Base-by-base conservation (phyloP, 2,329 filamentous ascomycete species). In the Fusarium metavorans region DNA sequence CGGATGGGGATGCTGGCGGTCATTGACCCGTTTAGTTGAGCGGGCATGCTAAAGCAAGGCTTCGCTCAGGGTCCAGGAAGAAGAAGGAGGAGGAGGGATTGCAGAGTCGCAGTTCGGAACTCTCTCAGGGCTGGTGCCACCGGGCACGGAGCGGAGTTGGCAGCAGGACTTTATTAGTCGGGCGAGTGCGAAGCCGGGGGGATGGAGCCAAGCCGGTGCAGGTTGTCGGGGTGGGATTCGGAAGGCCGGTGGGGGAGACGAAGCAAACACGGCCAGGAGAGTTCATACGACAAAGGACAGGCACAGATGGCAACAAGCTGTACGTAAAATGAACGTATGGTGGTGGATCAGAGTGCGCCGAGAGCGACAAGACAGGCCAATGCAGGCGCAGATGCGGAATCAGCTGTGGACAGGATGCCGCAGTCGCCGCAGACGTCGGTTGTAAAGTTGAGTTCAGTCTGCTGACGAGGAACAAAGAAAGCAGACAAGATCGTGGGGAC, bases 21-120 rank as follows among this genome's bases (percentile, higher is more conserved):
- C 76, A 83, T 82, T 66, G 82, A 78, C 71, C 81, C 80, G 77
- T 82, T 83, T 69, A 84, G 68, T 80, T 84, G 83, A 71, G 83
- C 82, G 66, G 83, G 82, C 83, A 84, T 84, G 71, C 74, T 84
- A 76, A 70, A 52, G 69, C 72, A 64, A 27, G 75, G 74, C 74
- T 78, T 64, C 67, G 68, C 70, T 71, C 74, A 68, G 67, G 65
- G 70, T 68, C 67, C 56, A 74, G 66, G 58, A 59, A 65, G 69
- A 68, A 66, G 68, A 65, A 67, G 67, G 18, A 32, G 27, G 48
- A 52, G 48, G 25, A 76, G 65, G 71, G 64, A 73, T 77, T 72
- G 72, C 75, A 74, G 52, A 54, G 66, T 67, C 45, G 63, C 63
- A 48, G 65, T 61, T 77, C 70, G 68, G 62, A 48, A 70, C 35